phyloP scores from a whole-genome alignment of 805 yeast species.

The Nakazawaea ambrosiae region DNA sequence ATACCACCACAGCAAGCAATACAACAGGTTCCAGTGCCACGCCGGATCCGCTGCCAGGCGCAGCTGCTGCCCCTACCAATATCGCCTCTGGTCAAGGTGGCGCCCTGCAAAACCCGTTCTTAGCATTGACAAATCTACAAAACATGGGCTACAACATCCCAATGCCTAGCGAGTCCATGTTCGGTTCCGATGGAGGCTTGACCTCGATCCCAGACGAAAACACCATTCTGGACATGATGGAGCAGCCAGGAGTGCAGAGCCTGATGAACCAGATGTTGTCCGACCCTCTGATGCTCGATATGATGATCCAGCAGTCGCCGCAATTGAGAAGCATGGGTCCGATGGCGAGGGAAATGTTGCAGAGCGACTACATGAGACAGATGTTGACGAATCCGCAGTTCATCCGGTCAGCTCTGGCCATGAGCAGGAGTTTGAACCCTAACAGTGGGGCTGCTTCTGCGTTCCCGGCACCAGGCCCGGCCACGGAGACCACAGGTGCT shows the following conservation, averaged over 20 bases:
- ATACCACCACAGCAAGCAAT: too few relatives aligned
- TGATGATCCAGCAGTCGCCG: constrained; percentile 75
- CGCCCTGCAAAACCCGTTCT: constrained; percentile 65
- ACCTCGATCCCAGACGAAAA: constrained; percentile 70
- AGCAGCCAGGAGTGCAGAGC: constrained; percentile 75
- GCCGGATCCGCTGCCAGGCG: constrained; percentile 18
- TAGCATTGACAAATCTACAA: constrained; percentile 90
- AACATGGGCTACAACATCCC: constrained; percentile 85
- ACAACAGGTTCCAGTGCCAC: constrained; percentile 16
- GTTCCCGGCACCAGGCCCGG: constrained; percentile 46
- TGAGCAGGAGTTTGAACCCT: constrained; percentile 49
- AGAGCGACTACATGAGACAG: constrained; percentile 74
- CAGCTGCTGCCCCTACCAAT: constrained; percentile 49
- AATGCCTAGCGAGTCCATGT: constrained; percentile 79
- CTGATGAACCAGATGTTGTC: constrained; percentile 74
- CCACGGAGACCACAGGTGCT: constrained; percentile 15
- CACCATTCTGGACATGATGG: constrained; percentile 68
- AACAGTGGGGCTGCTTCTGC: constrained; percentile 23
- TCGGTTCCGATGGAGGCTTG: constrained; percentile 95
- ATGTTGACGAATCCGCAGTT: constrained; percentile 79
- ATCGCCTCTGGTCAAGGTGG: constrained; percentile 85
- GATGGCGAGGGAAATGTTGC: constrained; percentile 78
- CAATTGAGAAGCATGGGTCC: constrained; percentile 85
- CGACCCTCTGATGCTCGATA: constrained; percentile 85
- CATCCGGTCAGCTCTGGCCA: constrained; percentile 74